A percentile compares a stretch with the other conserved stretches of the same genome.
Evolutionary conservation across 768 basidiomycete genomes (phyloP).

Genomic region (Mycena kentingensis): DNA sequence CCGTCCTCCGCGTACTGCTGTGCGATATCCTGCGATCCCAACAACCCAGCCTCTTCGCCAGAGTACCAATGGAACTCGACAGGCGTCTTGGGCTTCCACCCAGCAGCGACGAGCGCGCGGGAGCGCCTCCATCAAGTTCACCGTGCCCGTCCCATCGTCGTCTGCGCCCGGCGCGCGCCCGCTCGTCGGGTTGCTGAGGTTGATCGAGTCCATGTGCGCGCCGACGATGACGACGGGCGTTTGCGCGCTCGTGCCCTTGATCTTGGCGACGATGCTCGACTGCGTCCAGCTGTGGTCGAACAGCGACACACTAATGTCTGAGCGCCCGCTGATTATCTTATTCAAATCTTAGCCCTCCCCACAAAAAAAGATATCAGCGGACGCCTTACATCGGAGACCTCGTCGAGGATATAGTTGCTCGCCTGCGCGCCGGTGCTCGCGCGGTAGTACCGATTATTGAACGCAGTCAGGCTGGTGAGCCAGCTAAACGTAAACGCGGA

Average conservation of each 20-base stretch:
- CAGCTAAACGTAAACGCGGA: too few species aligned
- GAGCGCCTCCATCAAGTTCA: conserved; percentile 48
- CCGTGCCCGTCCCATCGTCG: conserved; percentile 51
- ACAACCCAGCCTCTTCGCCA: conserved; percentile 46
- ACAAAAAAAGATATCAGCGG: too few species aligned
- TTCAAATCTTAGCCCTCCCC: too few species aligned
- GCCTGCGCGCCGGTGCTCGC: conserved; percentile 40
- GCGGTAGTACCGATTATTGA: conserved; percentile 47
- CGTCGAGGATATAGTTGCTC: conserved; percentile 40
- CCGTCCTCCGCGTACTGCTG: conserved; percentile 48
- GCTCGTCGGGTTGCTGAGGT: conserved; percentile 37
- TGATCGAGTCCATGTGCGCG: conserved; percentile 47
- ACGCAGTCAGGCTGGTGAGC: conserved; percentile 38
- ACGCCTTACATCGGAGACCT: conserved; percentile 15
- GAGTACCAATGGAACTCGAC: conserved; percentile 54
- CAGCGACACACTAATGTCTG: too few species aligned
- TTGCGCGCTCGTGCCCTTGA: conserved; percentile 34
- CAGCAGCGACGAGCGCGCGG: conserved; percentile 40
- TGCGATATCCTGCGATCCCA: conserved; percentile 58
- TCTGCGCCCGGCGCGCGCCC: conserved; percentile 52
- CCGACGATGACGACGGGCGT: conserved; percentile 40
- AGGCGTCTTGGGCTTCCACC: conserved; percentile 40
- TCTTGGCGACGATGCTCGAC: conserved; percentile 39
- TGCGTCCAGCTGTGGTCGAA: conserved; percentile 39
- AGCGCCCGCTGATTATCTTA: too few species aligned